These are phyloP conservation scores for Leccinum variicolor DNA, from an alignment of 768 basidiomycete species.

Conservation along the genomic window DNA sequence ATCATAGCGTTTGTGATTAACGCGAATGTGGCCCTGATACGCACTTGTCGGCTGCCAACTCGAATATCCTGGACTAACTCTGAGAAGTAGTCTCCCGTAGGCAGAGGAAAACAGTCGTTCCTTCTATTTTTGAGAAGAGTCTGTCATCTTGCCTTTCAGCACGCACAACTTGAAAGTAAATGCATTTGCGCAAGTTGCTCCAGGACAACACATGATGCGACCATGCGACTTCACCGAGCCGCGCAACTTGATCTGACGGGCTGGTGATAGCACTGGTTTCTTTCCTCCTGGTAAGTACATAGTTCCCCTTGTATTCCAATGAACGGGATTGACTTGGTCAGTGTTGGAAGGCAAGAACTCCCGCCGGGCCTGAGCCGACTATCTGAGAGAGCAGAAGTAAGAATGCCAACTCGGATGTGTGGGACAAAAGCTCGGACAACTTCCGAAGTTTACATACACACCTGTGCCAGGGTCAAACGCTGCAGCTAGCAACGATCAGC, in stretches of 20 bases:
- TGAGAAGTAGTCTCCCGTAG: not conserved
- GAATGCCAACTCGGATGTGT: not conserved
- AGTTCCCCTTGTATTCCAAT: not conserved
- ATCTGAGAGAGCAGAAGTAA: not conserved
- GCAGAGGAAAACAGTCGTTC: too few relatives aligned
- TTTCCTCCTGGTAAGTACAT: not conserved
- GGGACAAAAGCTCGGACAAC: not conserved
- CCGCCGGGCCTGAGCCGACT: not conserved
- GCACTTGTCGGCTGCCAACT: too few relatives aligned
- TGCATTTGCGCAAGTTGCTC: too few relatives aligned
- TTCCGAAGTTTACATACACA: not conserved
- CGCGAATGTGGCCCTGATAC: too few relatives aligned
- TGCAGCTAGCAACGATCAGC: not conserved
- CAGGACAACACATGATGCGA: too few relatives aligned
- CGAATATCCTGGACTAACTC: too few relatives aligned
- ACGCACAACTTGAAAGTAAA: not conserved
- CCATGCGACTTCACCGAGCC: not conserved
- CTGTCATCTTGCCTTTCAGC: not conserved
- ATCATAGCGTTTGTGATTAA: not conserved
- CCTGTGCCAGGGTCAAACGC: not conserved
- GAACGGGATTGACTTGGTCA: not conserved
- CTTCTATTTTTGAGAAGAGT: too few relatives aligned
- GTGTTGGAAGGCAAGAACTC: not conserved
- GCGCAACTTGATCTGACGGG: not conserved
- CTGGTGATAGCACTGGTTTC: not conserved